These are phyloP conservation scores for Nannizziopsis arthrosporioides DNA, from an alignment of 2,329 filamentous ascomycete species.

Conservation along the genomic window DNA sequence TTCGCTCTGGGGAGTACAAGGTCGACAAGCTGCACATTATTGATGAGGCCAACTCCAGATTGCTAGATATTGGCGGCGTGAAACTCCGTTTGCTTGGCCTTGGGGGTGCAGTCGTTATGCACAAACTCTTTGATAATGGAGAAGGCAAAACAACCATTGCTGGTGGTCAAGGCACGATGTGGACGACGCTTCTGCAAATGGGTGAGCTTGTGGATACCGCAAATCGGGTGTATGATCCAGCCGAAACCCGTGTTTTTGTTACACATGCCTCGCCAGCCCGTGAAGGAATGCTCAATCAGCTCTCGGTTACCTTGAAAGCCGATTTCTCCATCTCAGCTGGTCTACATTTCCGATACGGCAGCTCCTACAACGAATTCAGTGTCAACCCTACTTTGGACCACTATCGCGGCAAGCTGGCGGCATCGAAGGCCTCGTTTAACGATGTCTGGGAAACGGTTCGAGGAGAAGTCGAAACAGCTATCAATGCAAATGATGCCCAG, in stretches of 20 bases:
- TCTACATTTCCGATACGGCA: slow-evolving; percentile 95
- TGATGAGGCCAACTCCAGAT: slow-evolving; percentile 89
- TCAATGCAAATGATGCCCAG: slow-evolving; percentile 85
- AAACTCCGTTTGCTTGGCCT: slow-evolving; percentile 89
- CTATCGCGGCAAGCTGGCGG: slow-evolving; percentile 94
- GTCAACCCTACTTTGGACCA: slow-evolving; percentile 97
- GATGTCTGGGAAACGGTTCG: slow-evolving; percentile 99
- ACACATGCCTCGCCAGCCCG: slow-evolving; percentile 94
- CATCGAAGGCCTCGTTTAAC: slow-evolving; percentile 96
- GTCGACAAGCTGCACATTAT: slow-evolving; percentile 96
- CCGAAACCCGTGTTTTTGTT: slow-evolving; percentile 90
- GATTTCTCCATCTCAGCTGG: slow-evolving; percentile 97
- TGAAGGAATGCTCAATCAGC: slow-evolving; percentile 92
- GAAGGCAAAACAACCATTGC: slow-evolving; percentile 97
- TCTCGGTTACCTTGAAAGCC: slow-evolving; percentile 92
- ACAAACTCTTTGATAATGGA: slow-evolving; percentile 98
- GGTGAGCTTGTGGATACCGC: slow-evolving; percentile 95
- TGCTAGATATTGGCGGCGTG: slow-evolving; percentile 87
- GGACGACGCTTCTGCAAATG: slow-evolving; percentile 97
- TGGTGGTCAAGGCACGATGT: slow-evolving; percentile 97
- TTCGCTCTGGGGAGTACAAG: slow-evolving; percentile 95
- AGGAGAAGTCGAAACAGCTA: slow-evolving; percentile 85
- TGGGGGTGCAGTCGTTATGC: slow-evolving; percentile 96
- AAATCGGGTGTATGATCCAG: slow-evolving; percentile 95
- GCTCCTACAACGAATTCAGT: slow-evolving; percentile 99